Conservation (phyloP, 768 basidiomycete genomes). For the Tricholoma bakamatsutake region DNA sequence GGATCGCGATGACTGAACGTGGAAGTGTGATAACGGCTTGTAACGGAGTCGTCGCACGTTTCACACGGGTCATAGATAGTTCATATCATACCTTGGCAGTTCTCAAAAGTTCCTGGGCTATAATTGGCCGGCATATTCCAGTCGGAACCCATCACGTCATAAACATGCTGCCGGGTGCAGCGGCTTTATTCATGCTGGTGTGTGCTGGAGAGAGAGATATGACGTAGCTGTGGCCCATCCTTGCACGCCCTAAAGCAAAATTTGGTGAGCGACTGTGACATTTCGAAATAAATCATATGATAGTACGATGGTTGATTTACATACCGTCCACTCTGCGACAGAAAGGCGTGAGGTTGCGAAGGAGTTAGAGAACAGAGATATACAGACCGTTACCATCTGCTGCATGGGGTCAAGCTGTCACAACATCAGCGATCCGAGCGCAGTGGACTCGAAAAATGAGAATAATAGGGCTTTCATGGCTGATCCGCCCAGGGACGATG, state of each 20-base stretch:
- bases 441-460: not conserved
- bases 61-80: conserved; percentile 23
- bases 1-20: conserved; percentile 63
- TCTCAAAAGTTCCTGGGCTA: conserved; percentile 30
- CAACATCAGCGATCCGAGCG: not conserved
- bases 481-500: not conserved
- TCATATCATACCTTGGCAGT: conserved; percentile 31
- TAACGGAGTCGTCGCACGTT: conserved; percentile 26
- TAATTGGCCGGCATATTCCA: conserved; percentile 58
- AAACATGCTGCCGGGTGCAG: too few species aligned
- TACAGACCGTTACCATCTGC: conserved; percentile 45
- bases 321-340: conserved; percentile 80
- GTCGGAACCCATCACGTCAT: conserved; percentile 21
- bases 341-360: not conserved
- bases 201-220: not conserved
- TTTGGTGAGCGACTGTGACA: conserved; percentile 38
- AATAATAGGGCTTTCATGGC: conserved; percentile 7
- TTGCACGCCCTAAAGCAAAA: conserved; percentile 76
- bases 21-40: conserved; percentile 55
- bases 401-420: conserved; percentile 63
- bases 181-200: not conserved
- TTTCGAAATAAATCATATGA: too few species aligned
- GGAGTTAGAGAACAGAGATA: not conserved
- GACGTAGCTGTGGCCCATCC: conserved; percentile 26
- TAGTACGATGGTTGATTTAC: not conserved